Conservation (phyloP, 75 land plant species). For the Pinus tabuliformis region DNA sequence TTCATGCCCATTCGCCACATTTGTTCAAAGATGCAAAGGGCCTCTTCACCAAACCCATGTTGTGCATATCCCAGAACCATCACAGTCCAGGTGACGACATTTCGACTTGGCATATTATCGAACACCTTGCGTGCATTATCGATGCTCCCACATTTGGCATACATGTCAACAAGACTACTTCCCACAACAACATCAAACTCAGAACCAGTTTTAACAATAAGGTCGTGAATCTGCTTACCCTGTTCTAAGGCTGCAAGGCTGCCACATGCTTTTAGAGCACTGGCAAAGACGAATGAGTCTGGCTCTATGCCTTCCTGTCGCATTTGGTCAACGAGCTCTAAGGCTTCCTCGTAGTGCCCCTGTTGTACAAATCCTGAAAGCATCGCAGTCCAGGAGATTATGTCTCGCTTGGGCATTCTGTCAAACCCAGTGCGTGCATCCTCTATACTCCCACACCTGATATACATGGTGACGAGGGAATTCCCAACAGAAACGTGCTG, state of each 20-base stretch:
- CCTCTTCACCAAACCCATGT: constrained; percentile 56
- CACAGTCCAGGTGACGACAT: constrained; percentile 80
- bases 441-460: constrained; percentile 21
- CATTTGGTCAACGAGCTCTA: constrained; percentile 34
- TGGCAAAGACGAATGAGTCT: constrained; percentile 65
- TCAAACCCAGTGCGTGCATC: constrained; percentile 20
- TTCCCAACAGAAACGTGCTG: constrained; percentile 38
- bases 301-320: constrained; percentile 20
- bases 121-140: constrained; percentile 68
- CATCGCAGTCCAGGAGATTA: constrained; percentile 58
- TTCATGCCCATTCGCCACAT: constrained; percentile 45
- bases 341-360: constrained; percentile 40
- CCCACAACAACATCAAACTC: constrained; percentile 20
- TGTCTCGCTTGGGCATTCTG: constrained; percentile 5
- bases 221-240: constrained; percentile 52
- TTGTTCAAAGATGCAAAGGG: constrained; percentile 44
- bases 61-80: constrained; percentile 69
- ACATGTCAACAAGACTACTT: constrained; percentile 63
- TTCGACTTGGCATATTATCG: constrained; percentile 33
- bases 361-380: constrained; percentile 62
- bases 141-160: constrained; percentile 66
- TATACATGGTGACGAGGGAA: constrained; percentile 38
- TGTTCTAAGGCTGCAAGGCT: constrained; percentile 46
- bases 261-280: constrained; percentile 72
- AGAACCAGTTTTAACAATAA: constrained; percentile 38